Conservation (phyloP, 371 early-diverging fungal species). For the Rhizopus delemar region DNA sequence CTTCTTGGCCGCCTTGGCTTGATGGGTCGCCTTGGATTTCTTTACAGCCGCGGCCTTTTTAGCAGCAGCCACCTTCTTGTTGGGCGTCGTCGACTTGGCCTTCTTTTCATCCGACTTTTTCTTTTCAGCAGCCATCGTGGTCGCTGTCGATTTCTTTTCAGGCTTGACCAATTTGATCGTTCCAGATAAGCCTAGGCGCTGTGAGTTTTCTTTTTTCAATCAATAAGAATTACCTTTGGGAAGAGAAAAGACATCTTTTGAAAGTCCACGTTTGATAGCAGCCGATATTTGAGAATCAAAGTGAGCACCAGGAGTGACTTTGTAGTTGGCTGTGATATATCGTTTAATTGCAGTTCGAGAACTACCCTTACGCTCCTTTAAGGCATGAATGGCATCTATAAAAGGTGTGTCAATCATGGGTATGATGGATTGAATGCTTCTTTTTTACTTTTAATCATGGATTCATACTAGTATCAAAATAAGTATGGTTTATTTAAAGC, state of each 20-base stretch:
- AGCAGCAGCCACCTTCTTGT: constrained; percentile 20
- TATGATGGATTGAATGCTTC: background rate
- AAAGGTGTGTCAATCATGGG: background rate
- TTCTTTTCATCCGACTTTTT: constrained; percentile 34
- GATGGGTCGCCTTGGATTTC: too few species aligned
- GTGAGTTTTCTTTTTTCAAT: background rate
- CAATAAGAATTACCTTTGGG: constrained; percentile 50
- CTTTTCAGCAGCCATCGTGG: constrained; percentile 36
- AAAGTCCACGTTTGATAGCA: constrained; percentile 61
- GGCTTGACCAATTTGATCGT: constrained; percentile 47
- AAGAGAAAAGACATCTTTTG: constrained; percentile 55
- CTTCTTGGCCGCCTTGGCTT: too few species aligned
- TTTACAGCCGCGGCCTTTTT: constrained; percentile 3
- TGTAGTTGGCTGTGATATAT: constrained; percentile 68
- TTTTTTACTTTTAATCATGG: too few species aligned
- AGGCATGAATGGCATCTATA: constrained; percentile 46
- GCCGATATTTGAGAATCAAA: constrained; percentile 54
- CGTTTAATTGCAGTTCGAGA: constrained; percentile 71
- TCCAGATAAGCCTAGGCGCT: constrained; percentile 10
- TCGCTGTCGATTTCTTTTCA: constrained; percentile 43
- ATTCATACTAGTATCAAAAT: too few species aligned
- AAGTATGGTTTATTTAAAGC: too few species aligned
- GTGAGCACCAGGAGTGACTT: constrained; percentile 43
- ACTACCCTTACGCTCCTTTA: constrained; percentile 69
- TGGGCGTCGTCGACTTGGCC: background rate